Evolutionary conservation across 2,329 filamentous ascomycete genomes (phyloP), one percentile per base, ranked within the genome.

Genomic region (Aspergillus flavus): DNA sequence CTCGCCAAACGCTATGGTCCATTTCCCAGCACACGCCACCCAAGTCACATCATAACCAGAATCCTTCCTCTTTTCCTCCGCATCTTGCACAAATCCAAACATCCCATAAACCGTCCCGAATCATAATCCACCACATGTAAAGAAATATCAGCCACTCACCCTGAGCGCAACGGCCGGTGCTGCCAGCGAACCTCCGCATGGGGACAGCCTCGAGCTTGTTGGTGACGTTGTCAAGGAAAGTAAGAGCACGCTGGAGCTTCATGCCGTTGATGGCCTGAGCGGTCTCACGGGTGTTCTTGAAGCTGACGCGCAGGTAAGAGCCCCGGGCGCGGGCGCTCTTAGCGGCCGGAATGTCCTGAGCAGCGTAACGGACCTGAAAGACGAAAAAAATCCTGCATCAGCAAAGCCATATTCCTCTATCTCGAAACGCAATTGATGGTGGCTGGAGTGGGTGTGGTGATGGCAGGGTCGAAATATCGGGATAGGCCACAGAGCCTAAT

Each of bases 271-370:
- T 97, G 79, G 94, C 94, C 88, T 98, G 95, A 72, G 96, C 95
- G 74, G 94, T 97, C 88, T 99, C 96, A 81, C 95, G 93, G 82
- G 95, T 99, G 91, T 99, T 99, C 91, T 99, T 99, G 92, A 97
- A 99, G 77, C 92, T 96, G 77, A 98, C 94, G 82, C 95, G 93
- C 78, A 99, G 92, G 89, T 98, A 99, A 82, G 94, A 93, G 84
- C 96, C 95, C 85, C 95, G 94, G 81, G 94, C 91, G 87, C 94
- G 93, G 84, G 95, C 95, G 86, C 92, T 96, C 89, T 97, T 97
- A 76, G 90, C 87, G 83, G 89, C 85, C 78, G 91, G 86, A 82
- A 96, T 94, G 82, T 93, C 88, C 80, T 90, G 92, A 81, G 91
- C 91, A 84, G 93, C 93, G 93, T 97, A 97, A 85, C 94, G 93